Conservation (phyloP, 2,329 filamentous ascomycete genomes). For the Epichloe scottii region DNA sequence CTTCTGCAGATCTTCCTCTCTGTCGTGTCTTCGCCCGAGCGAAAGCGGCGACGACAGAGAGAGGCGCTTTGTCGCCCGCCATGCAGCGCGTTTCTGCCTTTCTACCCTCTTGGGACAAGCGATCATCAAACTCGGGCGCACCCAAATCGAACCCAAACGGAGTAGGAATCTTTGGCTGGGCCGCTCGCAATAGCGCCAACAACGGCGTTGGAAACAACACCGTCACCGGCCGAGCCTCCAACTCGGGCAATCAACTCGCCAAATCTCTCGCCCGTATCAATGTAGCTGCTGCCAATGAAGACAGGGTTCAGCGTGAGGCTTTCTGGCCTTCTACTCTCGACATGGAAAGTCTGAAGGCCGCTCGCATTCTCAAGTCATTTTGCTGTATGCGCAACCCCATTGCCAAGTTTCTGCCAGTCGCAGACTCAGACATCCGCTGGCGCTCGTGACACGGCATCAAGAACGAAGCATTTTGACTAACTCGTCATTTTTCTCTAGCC, state of each 20-base stretch:
- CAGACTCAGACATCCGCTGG: not conserved
- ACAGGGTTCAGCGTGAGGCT: conserved; percentile 41
- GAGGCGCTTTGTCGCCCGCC: conserved; percentile 20
- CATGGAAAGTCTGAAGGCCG: conserved; percentile 83
- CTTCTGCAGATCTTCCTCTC: conserved; percentile 16
- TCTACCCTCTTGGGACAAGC: conserved; percentile 33
- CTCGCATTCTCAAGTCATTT: conserved; percentile 79
- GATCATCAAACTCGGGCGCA: conserved; percentile 20
- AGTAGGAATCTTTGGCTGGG: conserved; percentile 29
- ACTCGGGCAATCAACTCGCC: not conserved
- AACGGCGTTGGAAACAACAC: conserved; percentile 10
- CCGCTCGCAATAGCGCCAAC: conserved; percentile 33
- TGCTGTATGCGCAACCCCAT: conserved; percentile 46
- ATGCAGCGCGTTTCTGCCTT: conserved; percentile 34
- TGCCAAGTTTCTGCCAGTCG: not conserved
- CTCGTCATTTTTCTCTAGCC: conserved; percentile 21
- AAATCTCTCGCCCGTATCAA: conserved; percentile 21
- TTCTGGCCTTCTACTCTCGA: conserved; percentile 82
- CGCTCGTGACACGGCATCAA: not conserved
- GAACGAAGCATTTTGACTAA: conserved; percentile 1
- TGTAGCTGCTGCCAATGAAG: conserved; percentile 20
- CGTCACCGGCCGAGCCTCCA: not conserved
- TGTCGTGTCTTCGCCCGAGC: conserved; percentile 20
- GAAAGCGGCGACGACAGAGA: conserved; percentile 22
- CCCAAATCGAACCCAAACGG: conserved; percentile 12